A percentile compares a stretch with the other conserved stretches of the same genome.
These are phyloP conservation scores for Isatis tinctoria DNA, from an alignment of 345 rosid genomes.

Conservation along the genomic window DNA sequence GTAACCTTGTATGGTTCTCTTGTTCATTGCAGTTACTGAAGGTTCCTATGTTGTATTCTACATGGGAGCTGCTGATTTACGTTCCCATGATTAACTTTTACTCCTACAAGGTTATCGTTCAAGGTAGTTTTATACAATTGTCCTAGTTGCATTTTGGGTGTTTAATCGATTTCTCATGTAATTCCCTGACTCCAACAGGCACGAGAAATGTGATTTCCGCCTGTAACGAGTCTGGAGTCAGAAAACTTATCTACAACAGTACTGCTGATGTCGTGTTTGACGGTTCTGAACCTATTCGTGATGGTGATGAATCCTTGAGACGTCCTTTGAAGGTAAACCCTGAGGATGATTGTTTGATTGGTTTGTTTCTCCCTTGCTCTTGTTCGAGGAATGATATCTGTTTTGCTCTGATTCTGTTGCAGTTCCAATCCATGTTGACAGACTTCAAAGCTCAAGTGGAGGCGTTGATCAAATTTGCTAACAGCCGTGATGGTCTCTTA, in stretches of 20 bases:
- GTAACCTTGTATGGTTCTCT: slow-evolving; percentile 4
- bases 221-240: slow-evolving; percentile 76
- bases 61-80: slow-evolving; percentile 53
- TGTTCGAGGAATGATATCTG: slow-evolving; percentile 18
- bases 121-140: slow-evolving; percentile 47
- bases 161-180: not conserved
- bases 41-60: slow-evolving; percentile 72
- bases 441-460: slow-evolving; percentile 97
- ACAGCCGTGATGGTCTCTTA: slow-evolving; percentile 69
- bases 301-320: slow-evolving; percentile 64
- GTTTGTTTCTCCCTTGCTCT: not conserved
- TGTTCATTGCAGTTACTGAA: slow-evolving; percentile 55
- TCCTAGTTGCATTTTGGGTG: not conserved
- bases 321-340: slow-evolving; percentile 58
- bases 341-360: not conserved
- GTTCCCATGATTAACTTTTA: slow-evolving; percentile 41
- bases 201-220: slow-evolving; percentile 73
- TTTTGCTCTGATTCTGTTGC: slow-evolving; percentile 25
- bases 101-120: slow-evolving; percentile 67
- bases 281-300: slow-evolving; percentile 59
- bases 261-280: slow-evolving; percentile 81
- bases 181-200: slow-evolving; percentile 40
- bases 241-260: slow-evolving; percentile 73
- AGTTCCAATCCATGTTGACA: slow-evolving; percentile 62
- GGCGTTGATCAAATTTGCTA: slow-evolving; percentile 64